phyloP scores from a whole-genome alignment of 352 stramenopile species.

The Hyaloperonospora arabidopsidis region DNA sequence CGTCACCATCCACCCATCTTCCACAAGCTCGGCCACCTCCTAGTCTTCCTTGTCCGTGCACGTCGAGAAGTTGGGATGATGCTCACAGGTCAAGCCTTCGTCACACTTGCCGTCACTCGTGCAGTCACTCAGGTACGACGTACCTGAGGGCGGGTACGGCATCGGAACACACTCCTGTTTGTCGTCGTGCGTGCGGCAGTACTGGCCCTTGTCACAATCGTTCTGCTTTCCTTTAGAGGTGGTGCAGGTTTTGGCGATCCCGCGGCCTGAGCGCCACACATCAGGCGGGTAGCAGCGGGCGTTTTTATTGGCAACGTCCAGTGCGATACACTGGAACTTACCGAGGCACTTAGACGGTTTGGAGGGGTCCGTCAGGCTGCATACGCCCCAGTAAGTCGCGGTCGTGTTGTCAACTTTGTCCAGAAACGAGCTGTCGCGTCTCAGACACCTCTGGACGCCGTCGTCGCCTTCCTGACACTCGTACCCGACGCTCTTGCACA shows the following conservation, averaged over 20 bases:
- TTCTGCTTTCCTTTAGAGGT: slow-evolving; percentile 25
- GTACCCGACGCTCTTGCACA: slow-evolving; percentile 36
- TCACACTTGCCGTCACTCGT: slow-evolving; percentile 27
- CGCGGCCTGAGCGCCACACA: slow-evolving; percentile 32
- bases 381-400: slow-evolving; percentile 35
- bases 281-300: slow-evolving; percentile 48
- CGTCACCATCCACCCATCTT: too few species aligned
- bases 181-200: slow-evolving; percentile 45
- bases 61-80: slow-evolving; percentile 34
- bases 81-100: slow-evolving; percentile 30
- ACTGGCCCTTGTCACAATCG: slow-evolving; percentile 39
- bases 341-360: slow-evolving; percentile 46
- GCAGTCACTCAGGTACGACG: slow-evolving; percentile 41
- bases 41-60: slow-evolving; percentile 1
- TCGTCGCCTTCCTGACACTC: slow-evolving; percentile 37
- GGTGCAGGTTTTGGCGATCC: slow-evolving; percentile 28
- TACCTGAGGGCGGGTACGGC: slow-evolving; percentile 35
- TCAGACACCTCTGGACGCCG: slow-evolving; percentile 29
- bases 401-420: slow-evolving; percentile 31
- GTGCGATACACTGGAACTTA: slow-evolving; percentile 36
- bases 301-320: slow-evolving; percentile 36
- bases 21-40: not conserved
- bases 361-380: slow-evolving; percentile 24
- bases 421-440: slow-evolving; percentile 36
- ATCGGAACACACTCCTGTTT: slow-evolving; percentile 41